Conservation (phyloP, 768 basidiomycete genomes). For the Trametes meyenii region DNA sequence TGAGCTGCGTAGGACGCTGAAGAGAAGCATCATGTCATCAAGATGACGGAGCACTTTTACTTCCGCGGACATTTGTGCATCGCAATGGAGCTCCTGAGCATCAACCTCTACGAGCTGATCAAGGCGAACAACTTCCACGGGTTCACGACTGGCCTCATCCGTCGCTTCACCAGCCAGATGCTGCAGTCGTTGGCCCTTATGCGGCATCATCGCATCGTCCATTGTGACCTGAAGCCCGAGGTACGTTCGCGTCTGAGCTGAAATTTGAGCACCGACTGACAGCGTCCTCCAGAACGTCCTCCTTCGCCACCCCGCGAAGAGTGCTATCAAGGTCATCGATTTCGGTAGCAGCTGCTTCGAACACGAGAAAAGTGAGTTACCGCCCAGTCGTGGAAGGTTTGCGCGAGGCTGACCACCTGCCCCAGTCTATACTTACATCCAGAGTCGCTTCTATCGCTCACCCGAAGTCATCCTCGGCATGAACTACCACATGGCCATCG, state of each 20-base stretch:
- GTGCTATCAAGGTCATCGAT: conserved; percentile 97
- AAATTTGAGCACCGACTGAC: conserved; percentile 8
- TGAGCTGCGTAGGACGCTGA: conserved; percentile 76
- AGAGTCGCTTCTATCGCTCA: conserved; percentile 99
- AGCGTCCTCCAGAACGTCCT: conserved; percentile 75
- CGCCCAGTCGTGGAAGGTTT: not conserved
- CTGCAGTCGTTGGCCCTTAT: conserved; percentile 87
- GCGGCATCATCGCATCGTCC: conserved; percentile 96
- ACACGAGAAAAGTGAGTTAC: conserved; percentile 88
- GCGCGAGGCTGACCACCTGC: not conserved
- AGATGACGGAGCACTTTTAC: conserved; percentile 98
- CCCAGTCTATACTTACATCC: conserved; percentile 97
- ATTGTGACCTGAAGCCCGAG: conserved; percentile 99
- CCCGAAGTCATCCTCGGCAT: conserved; percentile 99
- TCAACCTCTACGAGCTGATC: conserved; percentile 98
- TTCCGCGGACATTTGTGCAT: conserved; percentile 98
- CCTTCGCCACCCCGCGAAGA: conserved; percentile 92
- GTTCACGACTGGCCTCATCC: conserved; percentile 94
- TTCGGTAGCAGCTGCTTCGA: conserved; percentile 99
- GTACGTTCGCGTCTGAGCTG: conserved; percentile 44
- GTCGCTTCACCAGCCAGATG: conserved; percentile 97
- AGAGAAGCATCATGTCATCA: conserved; percentile 95
- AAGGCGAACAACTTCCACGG: conserved; percentile 98
- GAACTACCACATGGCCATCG: conserved; percentile 99
- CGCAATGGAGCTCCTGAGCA: conserved; percentile 96